Conservation (phyloP, 495 filamentous ascomycete genomes). For the Beverwykella pulmonaria region DNA sequence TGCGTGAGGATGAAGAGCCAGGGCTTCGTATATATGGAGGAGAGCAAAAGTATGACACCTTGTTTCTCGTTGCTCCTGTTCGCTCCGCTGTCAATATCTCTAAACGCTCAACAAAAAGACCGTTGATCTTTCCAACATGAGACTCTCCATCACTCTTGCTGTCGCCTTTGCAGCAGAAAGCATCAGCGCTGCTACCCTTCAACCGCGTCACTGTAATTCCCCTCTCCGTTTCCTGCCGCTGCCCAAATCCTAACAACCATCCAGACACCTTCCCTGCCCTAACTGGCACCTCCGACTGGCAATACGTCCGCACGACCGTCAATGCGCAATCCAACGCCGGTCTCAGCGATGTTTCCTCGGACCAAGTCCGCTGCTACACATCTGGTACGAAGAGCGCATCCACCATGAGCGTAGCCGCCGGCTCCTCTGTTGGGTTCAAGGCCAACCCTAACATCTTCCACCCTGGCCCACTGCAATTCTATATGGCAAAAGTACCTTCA, state of each 20-base stretch:
- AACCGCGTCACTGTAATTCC: conserved; percentile 30
- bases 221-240: neutral
- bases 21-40: conserved; percentile 2
- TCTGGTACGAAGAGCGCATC: conserved; percentile 47
- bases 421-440: conserved; percentile 50
- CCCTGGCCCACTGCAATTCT: conserved; percentile 56
- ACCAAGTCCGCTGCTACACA: conserved; percentile 55
- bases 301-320: conserved; percentile 54
- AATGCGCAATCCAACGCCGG: conserved; percentile 59
- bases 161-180: conserved; percentile 4
- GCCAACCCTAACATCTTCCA: conserved; percentile 53
- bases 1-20: conserved; percentile 6
- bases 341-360: conserved; percentile 54
- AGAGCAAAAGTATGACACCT: neutral
- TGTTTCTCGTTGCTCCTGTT: neutral
- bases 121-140: conserved; percentile 19
- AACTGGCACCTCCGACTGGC: conserved; percentile 48
- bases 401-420: conserved; percentile 51
- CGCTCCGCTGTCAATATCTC: too few relatives aligned
- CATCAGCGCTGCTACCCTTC: conserved; percentile 24
- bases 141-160: conserved; percentile 12
- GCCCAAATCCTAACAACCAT: conserved; percentile 4
- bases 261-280: conserved; percentile 37
- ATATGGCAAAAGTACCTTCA: conserved; percentile 55
- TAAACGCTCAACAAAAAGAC: too few relatives aligned